Conservation (phyloP, 1,284 basidiomycete species). For the Ustilago tritici region DNA sequence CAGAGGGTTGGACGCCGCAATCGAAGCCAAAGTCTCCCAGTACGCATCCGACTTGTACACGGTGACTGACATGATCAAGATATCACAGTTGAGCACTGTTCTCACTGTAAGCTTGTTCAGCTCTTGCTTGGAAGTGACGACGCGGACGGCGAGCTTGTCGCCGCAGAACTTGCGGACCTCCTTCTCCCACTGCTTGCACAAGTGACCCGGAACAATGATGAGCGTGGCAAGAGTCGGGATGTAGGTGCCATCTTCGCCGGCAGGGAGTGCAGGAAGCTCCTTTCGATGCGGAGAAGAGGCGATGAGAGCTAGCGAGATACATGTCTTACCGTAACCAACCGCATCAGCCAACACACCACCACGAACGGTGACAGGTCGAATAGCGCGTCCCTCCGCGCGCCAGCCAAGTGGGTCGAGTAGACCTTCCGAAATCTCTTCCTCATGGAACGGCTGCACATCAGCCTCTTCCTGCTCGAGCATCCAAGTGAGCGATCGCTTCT, state of each 20-base stretch:
- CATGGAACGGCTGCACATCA: constrained; percentile 77
- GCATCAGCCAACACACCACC: constrained; percentile 95
- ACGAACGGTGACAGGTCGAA: constrained; percentile 79
- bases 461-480: constrained; percentile 83
- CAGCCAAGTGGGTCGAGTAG: constrained; percentile 86
- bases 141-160: constrained; percentile 76
- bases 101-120: constrained; percentile 82
- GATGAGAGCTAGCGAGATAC: constrained; percentile 85
- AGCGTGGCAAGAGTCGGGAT: constrained; percentile 83
- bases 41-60: constrained; percentile 76
- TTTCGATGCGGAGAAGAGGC: constrained; percentile 44
- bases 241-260: constrained; percentile 77
- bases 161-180: constrained; percentile 86
- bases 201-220: constrained; percentile 87
- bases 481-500: constrained; percentile 90
- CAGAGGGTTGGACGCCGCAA: constrained; percentile 54
- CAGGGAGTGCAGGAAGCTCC: constrained; percentile 72
- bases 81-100: constrained; percentile 82
- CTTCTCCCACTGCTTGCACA: constrained; percentile 88
- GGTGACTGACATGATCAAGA: constrained; percentile 87
- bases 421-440: constrained; percentile 94
- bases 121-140: constrained; percentile 79
- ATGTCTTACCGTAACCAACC: constrained; percentile 96
- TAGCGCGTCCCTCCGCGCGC: constrained; percentile 90
- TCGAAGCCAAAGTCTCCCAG: constrained; percentile 54